A percentile compares a stretch with the other conserved stretches of the same genome.
Conservation (phyloP, 2,329 filamentous ascomycete genomes). For the Metarhizium anisopliae region DNA sequence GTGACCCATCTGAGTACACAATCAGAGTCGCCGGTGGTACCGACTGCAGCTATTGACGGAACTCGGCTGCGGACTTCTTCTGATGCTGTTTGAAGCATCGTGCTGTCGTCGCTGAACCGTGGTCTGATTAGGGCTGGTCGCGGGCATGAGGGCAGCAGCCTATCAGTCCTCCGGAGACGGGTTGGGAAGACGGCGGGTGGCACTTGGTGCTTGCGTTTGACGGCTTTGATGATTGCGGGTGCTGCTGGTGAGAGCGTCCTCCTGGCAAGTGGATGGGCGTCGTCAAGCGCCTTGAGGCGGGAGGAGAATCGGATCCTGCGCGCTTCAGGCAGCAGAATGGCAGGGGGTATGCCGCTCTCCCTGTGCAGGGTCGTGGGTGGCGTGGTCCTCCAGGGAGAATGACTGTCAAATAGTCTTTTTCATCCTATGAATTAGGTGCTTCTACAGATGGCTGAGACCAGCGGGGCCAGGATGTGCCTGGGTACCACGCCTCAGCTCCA, state of each 20-base stretch:
- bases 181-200: background rate
- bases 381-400: background rate
- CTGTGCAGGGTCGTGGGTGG: background rate
- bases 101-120: too few relatives aligned
- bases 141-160: background rate
- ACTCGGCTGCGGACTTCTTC: background rate
- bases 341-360: background rate
- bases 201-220: background rate
- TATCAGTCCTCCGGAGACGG: too few relatives aligned
- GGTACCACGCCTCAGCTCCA: too few relatives aligned
- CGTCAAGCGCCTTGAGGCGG: background rate
- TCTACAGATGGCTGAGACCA: too few relatives aligned
- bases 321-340: background rate
- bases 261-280: background rate
- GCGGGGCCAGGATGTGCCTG: too few relatives aligned
- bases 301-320: background rate
- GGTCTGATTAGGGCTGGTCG: too few relatives aligned
- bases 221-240: background rate
- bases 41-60: background rate
- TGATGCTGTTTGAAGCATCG: background rate
- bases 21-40: background rate
- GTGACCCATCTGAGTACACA: background rate
- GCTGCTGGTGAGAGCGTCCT: background rate
- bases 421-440: too few relatives aligned
- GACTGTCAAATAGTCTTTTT: too few relatives aligned